Base-by-base conservation (phyloP, 352 stramenopile species). In the Phytophthora quininea region DNA sequence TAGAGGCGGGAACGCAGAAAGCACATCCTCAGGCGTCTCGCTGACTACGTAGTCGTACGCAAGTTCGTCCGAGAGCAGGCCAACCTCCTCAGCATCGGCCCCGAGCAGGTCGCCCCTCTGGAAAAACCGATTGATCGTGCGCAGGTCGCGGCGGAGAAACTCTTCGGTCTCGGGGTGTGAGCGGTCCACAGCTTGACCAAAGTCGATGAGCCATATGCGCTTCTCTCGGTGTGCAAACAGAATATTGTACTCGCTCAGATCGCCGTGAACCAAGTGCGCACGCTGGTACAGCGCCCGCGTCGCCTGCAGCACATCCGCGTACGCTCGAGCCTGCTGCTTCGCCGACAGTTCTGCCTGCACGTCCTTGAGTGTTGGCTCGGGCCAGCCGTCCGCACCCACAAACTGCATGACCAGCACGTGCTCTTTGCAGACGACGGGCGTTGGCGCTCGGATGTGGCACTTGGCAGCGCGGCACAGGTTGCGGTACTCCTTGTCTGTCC, bases 211-310 rank as follows among this genome's bases (percentile, higher is more conserved):
- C 88, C 67, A 97, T 63, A 74, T 78, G 54, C 69, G 82, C 46
- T 82, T 80, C 69, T 80, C 86, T 51, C 64, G 74, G n/a, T 65
- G 58, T 43, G 71, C 58, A 31, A 92, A 85, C 11, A 98, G 71
- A 19, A 98, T 90, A 67, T 98, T 98, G 79, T 98, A 98, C 67
- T 92, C 84, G 66, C 82, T 91, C 62, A 92, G 72, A 46, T 92
- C 84, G 10, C 76, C 77, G 42, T 92, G 84, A 0, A 92, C 79
- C 37, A 92, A 67, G 52, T 79, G 77, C 4, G 70, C 82, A 9
- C 73, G 53, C 31, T 91, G 84, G 58, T 77, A 92, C 5, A 92
- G 61, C 58, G 52, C 64, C 40, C 79, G 79, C 4, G 72, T 80
- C 1, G 79, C 69, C 40, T 76, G 60, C 19, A 92, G 62, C 31